These are phyloP conservation scores for Trapa incisa DNA, from an alignment of 345 rosid genomes.

Conservation along the genomic window DNA sequence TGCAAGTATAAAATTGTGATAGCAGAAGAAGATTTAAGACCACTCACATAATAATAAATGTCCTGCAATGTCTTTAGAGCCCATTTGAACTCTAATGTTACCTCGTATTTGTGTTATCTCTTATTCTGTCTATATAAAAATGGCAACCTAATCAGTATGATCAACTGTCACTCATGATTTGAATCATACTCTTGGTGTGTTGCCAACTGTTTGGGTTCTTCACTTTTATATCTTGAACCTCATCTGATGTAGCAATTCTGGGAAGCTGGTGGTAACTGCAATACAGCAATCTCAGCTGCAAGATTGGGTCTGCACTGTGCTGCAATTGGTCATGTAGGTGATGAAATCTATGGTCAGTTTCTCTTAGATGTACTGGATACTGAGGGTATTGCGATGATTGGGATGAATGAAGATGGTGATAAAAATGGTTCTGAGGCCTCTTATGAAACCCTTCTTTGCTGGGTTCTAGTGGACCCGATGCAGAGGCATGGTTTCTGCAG, in stretches of 20 bases:
- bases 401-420: constrained; percentile 37
- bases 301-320: constrained; percentile 74
- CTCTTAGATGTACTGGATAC: constrained; percentile 67
- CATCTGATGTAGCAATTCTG: constrained; percentile 38
- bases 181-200: background rate
- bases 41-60: no score
- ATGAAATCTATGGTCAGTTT: constrained; percentile 68
- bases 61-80: background rate
- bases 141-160: background rate
- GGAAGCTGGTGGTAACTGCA: constrained; percentile 99
- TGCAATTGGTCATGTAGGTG: constrained; percentile 73
- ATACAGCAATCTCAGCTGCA: constrained; percentile 91
- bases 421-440: constrained; percentile 21
- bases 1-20: background rate
- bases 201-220: constrained; percentile 1
- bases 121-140: background rate
- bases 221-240: constrained; percentile 5
- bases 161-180: background rate
- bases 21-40: background rate
- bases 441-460: constrained; percentile 76
- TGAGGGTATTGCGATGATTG: constrained; percentile 56
- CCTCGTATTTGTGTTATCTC: no score
- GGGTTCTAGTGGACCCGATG: constrained; percentile 88
- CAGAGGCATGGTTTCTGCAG: constrained; percentile 98
- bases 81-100: no score